Evolutionary conservation across 345 rosid species (phyloP), one percentile per base, ranked within the genome.

Genomic region (Salix udensis): DNA sequence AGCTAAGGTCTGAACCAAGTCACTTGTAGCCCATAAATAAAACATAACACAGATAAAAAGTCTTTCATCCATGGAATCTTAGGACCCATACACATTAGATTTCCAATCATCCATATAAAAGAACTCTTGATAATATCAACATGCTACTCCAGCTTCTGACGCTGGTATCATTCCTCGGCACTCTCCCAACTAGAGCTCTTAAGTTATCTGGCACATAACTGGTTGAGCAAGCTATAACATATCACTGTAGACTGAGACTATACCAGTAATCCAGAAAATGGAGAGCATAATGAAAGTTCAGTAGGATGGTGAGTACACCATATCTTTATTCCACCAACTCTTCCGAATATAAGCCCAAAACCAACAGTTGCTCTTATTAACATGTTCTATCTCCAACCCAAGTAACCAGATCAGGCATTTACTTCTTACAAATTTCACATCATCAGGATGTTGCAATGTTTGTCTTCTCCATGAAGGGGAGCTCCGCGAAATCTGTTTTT

Each of bases 401-500:
- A n/a, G 82, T 82, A 78, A 86, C 82, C 88, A 78, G 69, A 76
- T 73, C 77, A 79, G 79, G 82, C 85, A 82, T 75, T 86, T 66
- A 70, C 86, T 78, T 72, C 87, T 79, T 78, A 76, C 76, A 68
- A 80, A 74, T 71, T 82, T 31, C 73, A 71, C 84, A 79, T 46
- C 86, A 78, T 37, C 67, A 70, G 65, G 75, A 81, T 86, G 82
- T 76, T 73, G 67, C 80, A 26, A 62, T 53, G 37, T 67, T 71
- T 77, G 79, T 67, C 78, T 77, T 78, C 80, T 44, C 53, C 82
- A 37, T 30, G 81, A 62, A 74, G 77, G 71, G 74, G 79, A 76
- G 77, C 85, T 83, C 80, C 21, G 82, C 55, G 48, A 82, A 78
- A 82, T 77, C 91, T 88, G 84, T 26, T 73, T 11, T 7, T 24